Percentiles rank a stretch among this genome's conserved stretches.
phyloP scores from a whole-genome alignment of 2,329 filamentous ascomycete genomes.

The Cladosporium sp. region DNA sequence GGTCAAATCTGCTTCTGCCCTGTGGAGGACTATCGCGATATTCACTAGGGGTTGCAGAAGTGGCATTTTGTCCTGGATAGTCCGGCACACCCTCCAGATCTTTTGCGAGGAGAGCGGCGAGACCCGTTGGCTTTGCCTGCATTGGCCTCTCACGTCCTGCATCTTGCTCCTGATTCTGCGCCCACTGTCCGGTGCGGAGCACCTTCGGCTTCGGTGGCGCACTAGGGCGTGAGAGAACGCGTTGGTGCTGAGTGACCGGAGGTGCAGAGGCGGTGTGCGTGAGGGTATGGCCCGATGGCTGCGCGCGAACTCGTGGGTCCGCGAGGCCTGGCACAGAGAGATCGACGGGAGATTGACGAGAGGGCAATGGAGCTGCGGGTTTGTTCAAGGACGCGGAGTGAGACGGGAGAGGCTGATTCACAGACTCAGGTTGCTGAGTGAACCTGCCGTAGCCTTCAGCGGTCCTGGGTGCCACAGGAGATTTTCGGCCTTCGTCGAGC shows the following conservation, averaged over 20 bases:
- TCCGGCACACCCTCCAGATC: conserved; percentile 41
- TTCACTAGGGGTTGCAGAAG: not conserved
- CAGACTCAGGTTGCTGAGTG: conserved; percentile 54
- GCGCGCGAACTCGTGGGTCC: conserved; percentile 13
- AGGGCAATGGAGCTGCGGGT: not conserved
- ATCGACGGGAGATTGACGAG: conserved; percentile 6
- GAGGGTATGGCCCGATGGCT: conserved; percentile 12
- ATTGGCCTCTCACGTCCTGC: not conserved
- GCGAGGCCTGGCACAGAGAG: conserved; percentile 4
- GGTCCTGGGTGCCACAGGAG: conserved; percentile 62
- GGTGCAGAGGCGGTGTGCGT: conserved; percentile 14
- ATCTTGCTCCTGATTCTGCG: conserved; percentile 17
- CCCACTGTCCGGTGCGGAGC: conserved; percentile 47
- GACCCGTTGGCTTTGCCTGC: conserved; percentile 26
- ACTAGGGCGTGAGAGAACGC: conserved; percentile 47
- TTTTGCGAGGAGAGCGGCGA: conserved; percentile 40
- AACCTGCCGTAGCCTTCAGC: conserved; percentile 90
- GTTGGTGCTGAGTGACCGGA: conserved; percentile 15
- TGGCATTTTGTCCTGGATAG: conserved; percentile 27
- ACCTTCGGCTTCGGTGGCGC: conserved; percentile 63
- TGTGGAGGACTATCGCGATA: not conserved
- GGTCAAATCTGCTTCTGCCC: not conserved
- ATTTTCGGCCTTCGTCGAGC: conserved; percentile 69
- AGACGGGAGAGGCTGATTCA: conserved; percentile 1
- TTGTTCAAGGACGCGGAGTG: conserved; percentile 5